Evolutionary conservation across 805 yeast genomes (phyloP).

Genomic region (Grigorovia transvaalensis): DNA sequence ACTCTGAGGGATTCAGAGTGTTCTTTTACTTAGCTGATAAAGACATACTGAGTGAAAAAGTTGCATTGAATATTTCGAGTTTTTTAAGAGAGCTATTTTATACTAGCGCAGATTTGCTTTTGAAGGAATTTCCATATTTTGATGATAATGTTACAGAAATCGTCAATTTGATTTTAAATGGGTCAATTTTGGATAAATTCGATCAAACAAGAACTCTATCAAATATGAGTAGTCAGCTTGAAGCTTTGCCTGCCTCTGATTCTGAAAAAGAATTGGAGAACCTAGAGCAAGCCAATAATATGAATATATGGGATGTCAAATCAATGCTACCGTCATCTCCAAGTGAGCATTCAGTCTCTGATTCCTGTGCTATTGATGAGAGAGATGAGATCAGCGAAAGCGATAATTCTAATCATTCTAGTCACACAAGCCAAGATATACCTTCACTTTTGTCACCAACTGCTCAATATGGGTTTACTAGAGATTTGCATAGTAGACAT

Average conservation of each 20-base stretch:
- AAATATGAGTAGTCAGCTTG: not conserved
- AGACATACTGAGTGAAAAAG: conserved; percentile 11
- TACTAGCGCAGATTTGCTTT: conserved; percentile 11
- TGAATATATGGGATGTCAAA: conserved; percentile 2
- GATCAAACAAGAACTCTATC: conserved; percentile 4
- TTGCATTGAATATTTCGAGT: conserved; percentile 12
- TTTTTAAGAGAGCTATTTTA: conserved; percentile 19
- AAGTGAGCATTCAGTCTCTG: not conserved
- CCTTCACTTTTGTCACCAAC: not conserved
- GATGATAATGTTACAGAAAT: conserved; percentile 11
- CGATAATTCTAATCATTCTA: not conserved
- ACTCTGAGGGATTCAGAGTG: conserved; percentile 27
- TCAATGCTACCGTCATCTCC: not conserved
- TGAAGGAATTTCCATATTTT: conserved; percentile 14
- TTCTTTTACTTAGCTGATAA: conserved; percentile 17
- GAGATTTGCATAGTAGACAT: not conserved
- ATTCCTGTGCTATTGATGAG: not conserved
- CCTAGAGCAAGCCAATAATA: not conserved
- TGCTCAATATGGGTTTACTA: not conserved
- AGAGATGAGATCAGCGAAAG: not conserved
- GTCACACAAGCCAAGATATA: not conserved
- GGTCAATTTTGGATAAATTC: conserved; percentile 8
- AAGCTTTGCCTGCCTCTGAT: not conserved
- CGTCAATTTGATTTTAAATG: conserved; percentile 14
- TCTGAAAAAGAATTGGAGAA: not conserved